A percentile compares a stretch with the other conserved stretches of the same genome.
These are phyloP conservation scores for Pyrenula massariospora DNA, from an alignment of 495 filamentous ascomycete species.

Conservation along the genomic window DNA sequence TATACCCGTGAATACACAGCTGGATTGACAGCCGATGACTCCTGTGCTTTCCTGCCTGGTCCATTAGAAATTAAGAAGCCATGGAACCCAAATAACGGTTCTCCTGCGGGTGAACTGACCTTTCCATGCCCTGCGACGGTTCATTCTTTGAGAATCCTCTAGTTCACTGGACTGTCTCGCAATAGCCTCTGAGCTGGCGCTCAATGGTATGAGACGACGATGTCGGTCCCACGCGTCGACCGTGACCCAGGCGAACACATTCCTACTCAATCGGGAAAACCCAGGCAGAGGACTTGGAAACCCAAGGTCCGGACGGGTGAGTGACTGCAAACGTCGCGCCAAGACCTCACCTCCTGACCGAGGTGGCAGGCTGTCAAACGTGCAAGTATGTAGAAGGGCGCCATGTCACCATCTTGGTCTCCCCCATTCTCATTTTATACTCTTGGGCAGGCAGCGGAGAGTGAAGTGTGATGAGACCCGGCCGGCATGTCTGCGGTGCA, in stretches of 20 bases:
- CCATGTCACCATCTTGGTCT: not conserved
- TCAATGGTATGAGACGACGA: too few relatives aligned
- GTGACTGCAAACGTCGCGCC: not conserved
- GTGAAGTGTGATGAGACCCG: constrained; percentile 11
- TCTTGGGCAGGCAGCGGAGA: constrained; percentile 3
- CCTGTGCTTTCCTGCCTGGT: too few relatives aligned
- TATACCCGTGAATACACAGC: too few relatives aligned
- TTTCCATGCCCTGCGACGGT: too few relatives aligned
- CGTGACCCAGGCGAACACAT: not conserved
- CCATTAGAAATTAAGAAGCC: too few relatives aligned
- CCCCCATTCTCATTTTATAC: not conserved
- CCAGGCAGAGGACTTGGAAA: not conserved
- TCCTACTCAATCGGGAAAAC: not conserved
- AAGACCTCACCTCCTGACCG: not conserved
- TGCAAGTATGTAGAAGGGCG: not conserved
- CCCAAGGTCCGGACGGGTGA: not conserved
- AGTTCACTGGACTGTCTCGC: too few relatives aligned
- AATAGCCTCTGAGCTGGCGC: too few relatives aligned
- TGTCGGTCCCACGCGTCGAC: not conserved
- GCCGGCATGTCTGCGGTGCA: constrained; percentile 5
- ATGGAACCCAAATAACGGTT: too few relatives aligned
- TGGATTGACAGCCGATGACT: too few relatives aligned
- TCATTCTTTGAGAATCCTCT: too few relatives aligned
- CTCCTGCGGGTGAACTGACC: too few relatives aligned
- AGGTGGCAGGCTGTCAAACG: not conserved